Evolutionary conservation across 2,329 filamentous ascomycete species (phyloP), one percentile per base, ranked within the genome.

Genomic region (Colletotrichum agaves): DNA sequence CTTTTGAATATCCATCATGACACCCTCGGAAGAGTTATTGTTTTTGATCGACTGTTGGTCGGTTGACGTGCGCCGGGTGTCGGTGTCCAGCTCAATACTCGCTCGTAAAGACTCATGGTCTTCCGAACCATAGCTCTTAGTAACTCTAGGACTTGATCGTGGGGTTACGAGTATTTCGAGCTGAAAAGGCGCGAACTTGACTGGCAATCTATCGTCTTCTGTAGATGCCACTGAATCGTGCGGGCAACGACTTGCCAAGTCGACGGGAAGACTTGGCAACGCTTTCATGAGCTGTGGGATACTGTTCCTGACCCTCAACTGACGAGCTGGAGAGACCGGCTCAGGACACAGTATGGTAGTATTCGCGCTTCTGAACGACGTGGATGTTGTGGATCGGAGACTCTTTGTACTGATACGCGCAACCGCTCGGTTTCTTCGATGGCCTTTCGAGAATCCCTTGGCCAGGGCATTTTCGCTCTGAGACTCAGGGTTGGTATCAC

Each of bases 241-340:
- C 44, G 23, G 56, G 5, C 23, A 27, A 17, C 10, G 27, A n/a
- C 5, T 10, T 1, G 11, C 8, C 11, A 65, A 65, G 37, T 77
- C 75, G 4, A 73, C 74, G 3, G 84, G 84, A 7, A 86, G 70
- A 13, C 81, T 77, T 13, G 85, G 85, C 46, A 87, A 71, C 21
- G 82, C 80, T 72, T 87, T 87, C 83, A 86, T 86, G 13, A 87
- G 74, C 44, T 81, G 80, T 6, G 84, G 82, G 58, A 84, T 83
- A 69, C 82, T 85, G 69, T 82, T 84, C 64, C 83, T 84, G 43
- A 83, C 76, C 58, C 78, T 82, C 17, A 85, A 76, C 69, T 82
- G 77, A 31, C 78, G 78, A 37, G 76, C 77, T 37, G 83, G 81
- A 15, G 83, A 86, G 3, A 85, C 81, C 13, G 83, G 83, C 50